Conservation (phyloP, 805 yeast species). For the Saccharomycopsis schoenii region DNA sequence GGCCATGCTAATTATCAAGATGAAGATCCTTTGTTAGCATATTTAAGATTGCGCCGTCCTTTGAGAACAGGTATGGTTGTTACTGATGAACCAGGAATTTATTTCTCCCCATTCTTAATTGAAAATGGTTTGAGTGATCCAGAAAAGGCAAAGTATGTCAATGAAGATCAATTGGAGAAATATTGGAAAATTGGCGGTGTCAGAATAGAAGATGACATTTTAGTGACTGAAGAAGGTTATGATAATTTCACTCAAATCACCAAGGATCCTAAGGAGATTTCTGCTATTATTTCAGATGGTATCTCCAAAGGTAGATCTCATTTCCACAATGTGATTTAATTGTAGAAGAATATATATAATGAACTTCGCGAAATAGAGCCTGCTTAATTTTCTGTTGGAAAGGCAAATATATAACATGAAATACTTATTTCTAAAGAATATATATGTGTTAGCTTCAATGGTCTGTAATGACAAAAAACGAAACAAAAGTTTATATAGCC, state of each 20-base stretch:
- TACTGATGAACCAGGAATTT: slow-evolving; percentile 92
- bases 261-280: slow-evolving; percentile 75
- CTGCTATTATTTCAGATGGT: slow-evolving; percentile 66
- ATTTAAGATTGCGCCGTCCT: slow-evolving; percentile 70
- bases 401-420: no score
- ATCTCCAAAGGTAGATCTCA: slow-evolving; percentile 46
- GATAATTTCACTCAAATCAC: slow-evolving; percentile 80
- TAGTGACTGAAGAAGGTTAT: slow-evolving; percentile 65
- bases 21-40: slow-evolving; percentile 62
- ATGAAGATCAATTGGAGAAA: slow-evolving; percentile 55
- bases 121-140: slow-evolving; percentile 48
- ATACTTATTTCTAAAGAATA: no score
- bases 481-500: no score
- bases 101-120: slow-evolving; percentile 76
- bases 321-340: slow-evolving; percentile 48
- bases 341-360: neutral
- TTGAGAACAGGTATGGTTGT: slow-evolving; percentile 73
- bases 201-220: slow-evolving; percentile 87
- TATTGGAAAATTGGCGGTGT: slow-evolving; percentile 95
- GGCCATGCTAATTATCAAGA: slow-evolving; percentile 83
- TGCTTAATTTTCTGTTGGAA: no score
- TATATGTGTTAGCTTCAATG: no score
- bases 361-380: no score
- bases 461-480: no score
- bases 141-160: slow-evolving; percentile 45